A percentile compares a stretch with the other conserved stretches of the same genome.
Evolutionary conservation across 352 stramenopile species (phyloP).

Genomic region (Thraustochytrium sp.): DNA sequence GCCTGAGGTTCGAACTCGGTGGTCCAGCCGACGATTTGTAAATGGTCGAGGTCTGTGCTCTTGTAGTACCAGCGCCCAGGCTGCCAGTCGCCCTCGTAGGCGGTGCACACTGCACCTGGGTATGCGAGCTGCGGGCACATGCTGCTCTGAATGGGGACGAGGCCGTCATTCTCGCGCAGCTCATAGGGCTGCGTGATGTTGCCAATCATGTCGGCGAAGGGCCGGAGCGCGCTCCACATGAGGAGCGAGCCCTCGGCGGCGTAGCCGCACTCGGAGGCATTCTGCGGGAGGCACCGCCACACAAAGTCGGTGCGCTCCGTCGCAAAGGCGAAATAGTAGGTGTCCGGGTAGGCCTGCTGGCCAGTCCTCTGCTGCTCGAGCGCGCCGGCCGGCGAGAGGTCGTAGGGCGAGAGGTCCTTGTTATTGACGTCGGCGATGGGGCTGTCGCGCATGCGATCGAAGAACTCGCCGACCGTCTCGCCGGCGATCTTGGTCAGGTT

Average conservation of each 20-base stretch:
- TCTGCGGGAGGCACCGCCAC: not conserved
- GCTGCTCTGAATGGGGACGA: not conserved
- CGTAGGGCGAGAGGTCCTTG: not conserved
- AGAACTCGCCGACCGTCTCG: conserved; percentile 3
- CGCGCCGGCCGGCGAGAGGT: conserved; percentile 1
- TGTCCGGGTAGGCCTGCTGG: conserved; percentile 9
- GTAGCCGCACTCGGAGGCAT: not conserved
- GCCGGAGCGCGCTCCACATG: not conserved
- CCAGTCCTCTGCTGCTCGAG: not conserved
- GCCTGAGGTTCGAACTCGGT: not conserved
- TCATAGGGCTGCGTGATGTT: not conserved
- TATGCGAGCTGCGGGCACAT: conserved; percentile 3
- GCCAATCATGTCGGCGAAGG: not conserved
- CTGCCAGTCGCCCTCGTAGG: not conserved
- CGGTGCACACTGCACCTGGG: not conserved
- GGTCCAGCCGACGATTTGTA: not conserved
- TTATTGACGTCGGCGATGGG: not conserved
- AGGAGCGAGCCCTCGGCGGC: not conserved
- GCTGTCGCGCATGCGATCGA: not conserved
- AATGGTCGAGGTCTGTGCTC: not conserved
- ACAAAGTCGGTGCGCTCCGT: not conserved
- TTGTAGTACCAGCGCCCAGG: not conserved
- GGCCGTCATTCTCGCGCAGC: not conserved
- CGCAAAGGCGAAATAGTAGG: conserved; percentile 14
- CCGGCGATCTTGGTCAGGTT: not conserved